Evolutionary conservation across 176 grass and related monocot genomes (phyloP).

Genomic region (Pontederia paniculata): DNA sequence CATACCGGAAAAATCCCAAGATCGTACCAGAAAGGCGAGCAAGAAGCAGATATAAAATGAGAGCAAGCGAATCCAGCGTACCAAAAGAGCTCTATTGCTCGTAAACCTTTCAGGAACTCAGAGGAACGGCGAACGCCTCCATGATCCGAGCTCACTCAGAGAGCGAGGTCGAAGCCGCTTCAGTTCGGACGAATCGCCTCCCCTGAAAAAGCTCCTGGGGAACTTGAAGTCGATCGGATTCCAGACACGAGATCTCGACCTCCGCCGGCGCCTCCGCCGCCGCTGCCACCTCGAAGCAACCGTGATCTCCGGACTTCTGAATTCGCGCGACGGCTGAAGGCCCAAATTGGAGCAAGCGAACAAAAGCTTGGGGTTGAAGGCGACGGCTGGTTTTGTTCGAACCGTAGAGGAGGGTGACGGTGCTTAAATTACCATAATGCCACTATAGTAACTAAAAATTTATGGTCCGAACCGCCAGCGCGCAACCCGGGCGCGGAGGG

Average conservation of each 20-base stretch:
- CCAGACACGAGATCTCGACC: no score
- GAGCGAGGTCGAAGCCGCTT: no score
- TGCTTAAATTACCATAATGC: constrained; percentile 2
- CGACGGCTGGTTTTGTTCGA: neutral
- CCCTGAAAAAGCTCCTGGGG: no score
- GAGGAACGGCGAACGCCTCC: neutral
- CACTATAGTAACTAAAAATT: neutral
- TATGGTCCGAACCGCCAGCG: no score
- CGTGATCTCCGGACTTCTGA: no score
- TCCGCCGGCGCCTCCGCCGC: no score
- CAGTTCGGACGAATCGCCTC: no score
- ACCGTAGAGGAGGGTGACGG: neutral
- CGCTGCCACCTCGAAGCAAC: no score
- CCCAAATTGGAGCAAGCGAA: constrained; percentile 6
- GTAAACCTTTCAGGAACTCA: neutral
- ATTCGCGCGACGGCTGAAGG: no score
- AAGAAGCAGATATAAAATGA: neutral
- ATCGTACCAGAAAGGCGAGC: neutral
- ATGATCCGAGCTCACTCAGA: neutral
- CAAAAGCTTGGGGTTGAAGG: neutral
- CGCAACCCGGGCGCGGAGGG: neutral
- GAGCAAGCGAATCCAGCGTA: neutral
- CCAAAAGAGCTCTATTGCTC: neutral
- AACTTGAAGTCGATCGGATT: no score
- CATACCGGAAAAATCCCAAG: neutral